These are phyloP conservation scores for Pestalotiopsis fici DNA, from an alignment of 2,329 filamentous ascomycete genomes.

Conservation along the genomic window DNA sequence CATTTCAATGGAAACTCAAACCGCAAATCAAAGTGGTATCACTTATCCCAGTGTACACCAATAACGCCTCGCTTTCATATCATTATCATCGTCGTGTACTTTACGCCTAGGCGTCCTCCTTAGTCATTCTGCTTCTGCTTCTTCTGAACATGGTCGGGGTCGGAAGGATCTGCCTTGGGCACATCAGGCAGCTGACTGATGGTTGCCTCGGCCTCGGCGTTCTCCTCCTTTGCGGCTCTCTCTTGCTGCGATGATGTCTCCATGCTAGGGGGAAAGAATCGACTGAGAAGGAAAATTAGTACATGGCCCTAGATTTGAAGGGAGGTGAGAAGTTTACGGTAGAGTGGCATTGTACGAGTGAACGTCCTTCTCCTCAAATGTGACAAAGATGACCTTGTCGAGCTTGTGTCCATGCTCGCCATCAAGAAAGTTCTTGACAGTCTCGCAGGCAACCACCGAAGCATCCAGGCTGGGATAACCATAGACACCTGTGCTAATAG, in stretches of 20 bases:
- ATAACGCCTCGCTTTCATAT: neutral
- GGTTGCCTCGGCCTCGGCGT: too few species aligned
- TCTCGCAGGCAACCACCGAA: slow-evolving; percentile 67
- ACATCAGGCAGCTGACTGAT: too few species aligned
- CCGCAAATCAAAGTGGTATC: neutral
- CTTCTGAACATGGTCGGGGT: too few species aligned
- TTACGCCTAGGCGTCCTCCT: neutral
- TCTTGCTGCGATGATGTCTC: slow-evolving; percentile 14
- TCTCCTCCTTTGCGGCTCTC: slow-evolving; percentile 17
- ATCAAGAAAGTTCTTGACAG: slow-evolving; percentile 58
- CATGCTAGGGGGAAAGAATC: slow-evolving; percentile 24
- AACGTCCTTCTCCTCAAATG: slow-evolving; percentile 78
- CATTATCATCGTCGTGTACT: neutral
- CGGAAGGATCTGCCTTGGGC: too few species aligned
- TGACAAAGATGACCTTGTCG: slow-evolving; percentile 80
- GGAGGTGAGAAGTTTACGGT: slow-evolving; percentile 59
- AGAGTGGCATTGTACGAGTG: slow-evolving; percentile 68
- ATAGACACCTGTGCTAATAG: slow-evolving; percentile 86
- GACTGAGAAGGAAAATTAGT: slow-evolving; percentile 13
- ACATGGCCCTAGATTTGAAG: too few species aligned
- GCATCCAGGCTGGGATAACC: slow-evolving; percentile 79
- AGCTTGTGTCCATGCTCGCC: slow-evolving; percentile 49
- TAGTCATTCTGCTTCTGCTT: slow-evolving; percentile 29
- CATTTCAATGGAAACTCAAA: neutral
- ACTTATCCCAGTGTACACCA: neutral